These are phyloP conservation scores for Bacterosira constricta DNA, from an alignment of 108 stramenopile species.

Conservation along the genomic window DNA sequence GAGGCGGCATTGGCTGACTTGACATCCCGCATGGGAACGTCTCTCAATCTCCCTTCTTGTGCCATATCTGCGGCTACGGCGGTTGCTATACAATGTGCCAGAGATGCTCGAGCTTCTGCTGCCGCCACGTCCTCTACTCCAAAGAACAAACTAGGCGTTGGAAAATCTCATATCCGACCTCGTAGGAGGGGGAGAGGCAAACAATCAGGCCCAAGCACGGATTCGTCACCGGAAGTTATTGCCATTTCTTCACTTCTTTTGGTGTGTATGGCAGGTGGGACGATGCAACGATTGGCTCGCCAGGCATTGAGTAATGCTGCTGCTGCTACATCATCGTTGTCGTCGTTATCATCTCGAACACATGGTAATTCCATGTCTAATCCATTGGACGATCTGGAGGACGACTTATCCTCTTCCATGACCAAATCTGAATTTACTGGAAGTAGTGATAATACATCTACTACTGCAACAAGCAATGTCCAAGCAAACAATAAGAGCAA, in stretches of 20 bases:
- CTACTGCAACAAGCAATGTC: neutral
- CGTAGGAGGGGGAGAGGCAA: neutral
- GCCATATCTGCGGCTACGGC: conserved; percentile 19
- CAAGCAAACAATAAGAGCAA: neutral
- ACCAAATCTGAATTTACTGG: neutral
- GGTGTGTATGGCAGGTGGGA: conserved; percentile 34
- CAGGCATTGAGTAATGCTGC: conserved; percentile 19
- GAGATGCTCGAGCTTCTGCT: conserved; percentile 13
- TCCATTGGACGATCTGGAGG: conserved; percentile 20
- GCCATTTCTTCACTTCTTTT: conserved; percentile 37
- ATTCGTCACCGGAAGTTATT: conserved; percentile 26
- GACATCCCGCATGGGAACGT: conserved; percentile 32
- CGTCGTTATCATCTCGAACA: neutral
- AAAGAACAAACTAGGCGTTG: neutral
- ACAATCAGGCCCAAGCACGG: neutral
- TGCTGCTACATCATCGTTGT: neutral
- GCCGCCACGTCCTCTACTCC: neutral
- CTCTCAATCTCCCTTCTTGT: conserved; percentile 25
- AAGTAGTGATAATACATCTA: neutral
- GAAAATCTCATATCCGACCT: conserved; percentile 1
- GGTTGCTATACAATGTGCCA: conserved; percentile 26
- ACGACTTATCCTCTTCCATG: neutral
- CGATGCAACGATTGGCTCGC: conserved; percentile 35
- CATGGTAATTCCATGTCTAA: neutral
- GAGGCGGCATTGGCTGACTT: conserved; percentile 35